Evolutionary conservation across 192 early-diverging fungal genomes (phyloP).

Genomic region (Dissophora globulifera): DNA sequence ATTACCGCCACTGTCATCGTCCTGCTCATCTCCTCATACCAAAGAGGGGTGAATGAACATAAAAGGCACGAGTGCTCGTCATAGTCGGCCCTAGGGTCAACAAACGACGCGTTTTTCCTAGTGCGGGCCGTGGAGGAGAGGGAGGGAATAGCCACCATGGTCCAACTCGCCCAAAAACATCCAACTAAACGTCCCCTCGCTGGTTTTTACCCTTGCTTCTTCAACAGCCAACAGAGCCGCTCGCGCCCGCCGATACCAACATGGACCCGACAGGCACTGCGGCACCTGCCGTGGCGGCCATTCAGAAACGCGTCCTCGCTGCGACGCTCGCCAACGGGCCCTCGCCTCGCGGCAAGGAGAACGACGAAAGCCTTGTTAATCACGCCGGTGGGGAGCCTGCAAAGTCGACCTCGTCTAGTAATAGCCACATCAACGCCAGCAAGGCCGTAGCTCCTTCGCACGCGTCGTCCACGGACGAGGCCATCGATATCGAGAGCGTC

Average conservation of each 20-base stretch:
- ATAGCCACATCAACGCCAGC: not conserved
- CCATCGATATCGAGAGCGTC: conserved; percentile 37
- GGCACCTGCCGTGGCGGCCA: not conserved
- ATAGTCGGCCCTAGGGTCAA: conserved; percentile 24
- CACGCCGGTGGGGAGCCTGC: conserved; percentile 15
- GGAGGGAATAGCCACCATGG: too few relatives aligned
- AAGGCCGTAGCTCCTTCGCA: not conserved
- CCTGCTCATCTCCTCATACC: conserved; percentile 31
- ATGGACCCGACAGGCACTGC: conserved; percentile 2
- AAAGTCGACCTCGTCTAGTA: too few relatives aligned
- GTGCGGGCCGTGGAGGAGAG: too few relatives aligned
- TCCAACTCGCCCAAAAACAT: too few relatives aligned
- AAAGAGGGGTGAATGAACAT: not conserved
- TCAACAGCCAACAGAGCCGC: conserved; percentile 33
- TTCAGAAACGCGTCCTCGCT: conserved; percentile 18
- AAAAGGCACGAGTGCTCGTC: not conserved
- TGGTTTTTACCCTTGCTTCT: not conserved
- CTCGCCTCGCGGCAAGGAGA: conserved; percentile 34
- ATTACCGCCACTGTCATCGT: not conserved
- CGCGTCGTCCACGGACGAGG: conserved; percentile 10
- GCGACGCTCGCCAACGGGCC: not conserved
- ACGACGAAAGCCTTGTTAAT: conserved; percentile 20
- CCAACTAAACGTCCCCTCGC: too few relatives aligned
- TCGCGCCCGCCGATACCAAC: conserved; percentile 30
- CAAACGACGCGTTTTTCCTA: not conserved